Evolutionary conservation across 371 early-diverging fungal species (phyloP).

Genomic region (Apophysomyces ossiformis): DNA sequence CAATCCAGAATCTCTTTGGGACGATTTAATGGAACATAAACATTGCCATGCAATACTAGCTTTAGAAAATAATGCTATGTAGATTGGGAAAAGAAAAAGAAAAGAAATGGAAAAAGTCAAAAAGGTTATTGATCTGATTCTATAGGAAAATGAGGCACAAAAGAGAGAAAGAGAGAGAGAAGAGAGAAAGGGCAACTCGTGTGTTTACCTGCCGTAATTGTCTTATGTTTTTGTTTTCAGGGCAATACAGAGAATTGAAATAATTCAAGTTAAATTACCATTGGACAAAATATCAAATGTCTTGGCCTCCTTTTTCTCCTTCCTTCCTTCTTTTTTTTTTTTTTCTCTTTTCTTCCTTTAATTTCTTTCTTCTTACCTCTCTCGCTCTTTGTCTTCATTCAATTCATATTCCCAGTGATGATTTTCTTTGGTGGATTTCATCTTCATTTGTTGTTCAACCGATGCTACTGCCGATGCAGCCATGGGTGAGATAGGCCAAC

Average conservation of each 20-base stretch:
- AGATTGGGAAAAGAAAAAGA: neutral
- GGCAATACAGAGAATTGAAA: neutral
- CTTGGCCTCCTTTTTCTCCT: no score
- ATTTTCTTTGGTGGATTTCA: neutral
- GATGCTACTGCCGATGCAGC: constrained; percentile 9
- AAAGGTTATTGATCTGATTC: no score
- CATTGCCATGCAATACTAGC: constrained; percentile 30
- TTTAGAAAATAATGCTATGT: neutral
- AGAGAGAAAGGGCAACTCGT: neutral
- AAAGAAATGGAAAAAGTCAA: neutral
- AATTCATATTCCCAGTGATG: neutral
- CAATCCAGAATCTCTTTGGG: constrained; percentile 29
- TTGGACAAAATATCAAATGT: no score
- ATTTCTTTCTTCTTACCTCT: constrained; percentile 3
- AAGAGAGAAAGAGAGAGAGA: neutral
- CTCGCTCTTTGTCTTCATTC: neutral
- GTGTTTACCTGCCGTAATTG: constrained; percentile 24
- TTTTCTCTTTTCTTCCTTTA: neutral
- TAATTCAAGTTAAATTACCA: no score
- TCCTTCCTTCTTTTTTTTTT: neutral
- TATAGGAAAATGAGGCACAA: no score
- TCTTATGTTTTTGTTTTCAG: neutral
- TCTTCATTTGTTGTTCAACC: constrained; percentile 4
- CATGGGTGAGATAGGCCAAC: constrained; percentile 6
- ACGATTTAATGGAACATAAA: constrained; percentile 21